Evolutionary conservation across 2,329 filamentous ascomycete species (phyloP).

Genomic region (Alternaria triticina): DNA sequence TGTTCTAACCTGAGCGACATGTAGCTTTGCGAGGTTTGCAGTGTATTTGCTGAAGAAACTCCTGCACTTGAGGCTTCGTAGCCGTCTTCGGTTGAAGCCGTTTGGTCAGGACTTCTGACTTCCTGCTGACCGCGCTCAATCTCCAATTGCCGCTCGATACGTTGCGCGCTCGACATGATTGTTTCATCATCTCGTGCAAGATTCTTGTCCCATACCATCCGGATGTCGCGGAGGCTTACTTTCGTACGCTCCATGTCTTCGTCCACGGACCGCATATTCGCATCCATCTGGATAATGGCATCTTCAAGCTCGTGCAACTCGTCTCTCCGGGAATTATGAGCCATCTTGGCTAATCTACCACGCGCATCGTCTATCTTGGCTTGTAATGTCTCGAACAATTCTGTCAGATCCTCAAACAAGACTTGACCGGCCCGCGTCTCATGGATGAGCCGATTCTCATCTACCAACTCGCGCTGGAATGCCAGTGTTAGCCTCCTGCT

Average conservation of each 20-base stretch:
- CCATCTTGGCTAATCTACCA: not conserved
- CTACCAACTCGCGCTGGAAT: constrained; percentile 7
- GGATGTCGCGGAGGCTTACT: not conserved
- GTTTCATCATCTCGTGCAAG: not conserved
- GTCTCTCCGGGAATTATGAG: not conserved
- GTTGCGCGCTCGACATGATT: not conserved
- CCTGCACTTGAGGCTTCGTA: not conserved
- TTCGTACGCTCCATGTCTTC: not conserved
- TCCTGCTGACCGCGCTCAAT: not conserved
- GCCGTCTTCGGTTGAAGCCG: not conserved
- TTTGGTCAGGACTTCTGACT: not conserved
- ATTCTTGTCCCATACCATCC: not conserved
- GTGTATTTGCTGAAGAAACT: not conserved
- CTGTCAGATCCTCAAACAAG: not conserved
- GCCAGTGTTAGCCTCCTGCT: not conserved
- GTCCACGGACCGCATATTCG: not conserved
- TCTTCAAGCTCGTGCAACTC: not conserved
- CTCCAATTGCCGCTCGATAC: not conserved
- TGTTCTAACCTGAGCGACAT: not conserved
- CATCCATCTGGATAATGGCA: not conserved
- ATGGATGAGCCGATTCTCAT: not conserved
- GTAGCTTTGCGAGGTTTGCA: not conserved
- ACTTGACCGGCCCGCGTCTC: constrained; percentile 2
- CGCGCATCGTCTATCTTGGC: not conserved
- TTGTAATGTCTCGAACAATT: not conserved